Base-by-base conservation (phyloP, 176 grass and related monocot genomes). In the Juncus inflexus region DNA sequence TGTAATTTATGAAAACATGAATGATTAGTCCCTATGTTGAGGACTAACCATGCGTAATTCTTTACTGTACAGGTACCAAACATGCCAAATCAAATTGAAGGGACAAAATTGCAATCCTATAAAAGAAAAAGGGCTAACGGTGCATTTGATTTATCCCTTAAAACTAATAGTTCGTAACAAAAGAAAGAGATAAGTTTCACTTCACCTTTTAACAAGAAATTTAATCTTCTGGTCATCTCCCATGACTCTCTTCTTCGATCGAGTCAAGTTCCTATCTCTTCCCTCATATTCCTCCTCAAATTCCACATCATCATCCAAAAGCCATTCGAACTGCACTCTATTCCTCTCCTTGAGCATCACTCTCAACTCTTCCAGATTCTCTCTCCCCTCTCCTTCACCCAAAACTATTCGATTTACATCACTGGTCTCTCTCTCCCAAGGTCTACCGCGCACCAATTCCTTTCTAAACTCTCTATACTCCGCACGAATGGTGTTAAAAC, bases 341-440 rank as follows among this genome's bases (percentile, higher is more conserved):
- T 78, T 87, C 79, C 91, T 90, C 60, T 72, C 78, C 40, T 69
- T 78, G 3, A 96, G 74, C 84, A 90, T 88, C 74, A 80, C 84
- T 61, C 79, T 77, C 62, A 96, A 66, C 49, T 79, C 87, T 28
- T 74, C 79, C 54, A 96, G 69, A 53, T 77, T 81, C 60, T 88
- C 82, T 3, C 56, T 55, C 8, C 49, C 63, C 56, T 69, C 64
- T 19, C 12, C 42, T 19, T 28, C 11, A 42, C 81, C 63, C 70
- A 74, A 14, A 41, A 62, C 35, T 47, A 28, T 28, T 8, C 58
- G 62, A 47, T 74, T 73, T 52, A 74, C 73, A 35, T 76, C 53
- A 3, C 8, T 59, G n/a, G 40, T 63, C 39, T 47, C 55, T 19
- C 64, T 60, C 61, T 81, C 79, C 91, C 91, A 90, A 15, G 87